Evolutionary conservation across 306 rosid genomes (phyloP).

Genomic region (Cajanus cajan): DNA sequence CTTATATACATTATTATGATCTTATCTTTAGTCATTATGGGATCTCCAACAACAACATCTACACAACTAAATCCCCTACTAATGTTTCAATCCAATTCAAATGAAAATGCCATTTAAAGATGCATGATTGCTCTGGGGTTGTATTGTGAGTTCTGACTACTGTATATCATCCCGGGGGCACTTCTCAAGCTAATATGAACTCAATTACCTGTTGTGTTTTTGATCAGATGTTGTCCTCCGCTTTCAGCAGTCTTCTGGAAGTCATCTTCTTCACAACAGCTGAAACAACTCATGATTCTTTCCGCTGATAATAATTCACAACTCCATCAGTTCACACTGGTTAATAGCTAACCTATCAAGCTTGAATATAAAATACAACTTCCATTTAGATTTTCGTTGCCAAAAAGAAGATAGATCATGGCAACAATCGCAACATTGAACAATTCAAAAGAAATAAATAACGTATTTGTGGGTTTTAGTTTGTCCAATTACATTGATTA

Average conservation of each 20-base stretch:
- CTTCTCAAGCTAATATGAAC: not conserved
- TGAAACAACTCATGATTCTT: conserved; percentile 76
- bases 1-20: too few relatives aligned
- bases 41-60: too few relatives aligned
- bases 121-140: not conserved
- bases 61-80: not conserved
- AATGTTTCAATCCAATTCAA: not conserved
- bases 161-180: not conserved
- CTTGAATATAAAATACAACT: not conserved
- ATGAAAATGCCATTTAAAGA: not conserved
- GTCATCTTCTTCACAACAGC: conserved; percentile 74
- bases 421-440: not conserved
- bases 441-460: conserved; percentile 1
- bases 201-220: conserved; percentile 61
- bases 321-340: conserved; percentile 15
- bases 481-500: not conserved
- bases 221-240: conserved; percentile 56
- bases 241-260: conserved; percentile 50
- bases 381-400: conserved; percentile 12
- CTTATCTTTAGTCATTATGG: too few relatives aligned
- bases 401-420: not conserved
- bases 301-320: conserved; percentile 15
- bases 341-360: not conserved
- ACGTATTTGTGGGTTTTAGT: not conserved
- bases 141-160: not conserved